Base-by-base conservation (phyloP, 2,329 filamentous ascomycete genomes). In the Fusarium annulatum region DNA sequence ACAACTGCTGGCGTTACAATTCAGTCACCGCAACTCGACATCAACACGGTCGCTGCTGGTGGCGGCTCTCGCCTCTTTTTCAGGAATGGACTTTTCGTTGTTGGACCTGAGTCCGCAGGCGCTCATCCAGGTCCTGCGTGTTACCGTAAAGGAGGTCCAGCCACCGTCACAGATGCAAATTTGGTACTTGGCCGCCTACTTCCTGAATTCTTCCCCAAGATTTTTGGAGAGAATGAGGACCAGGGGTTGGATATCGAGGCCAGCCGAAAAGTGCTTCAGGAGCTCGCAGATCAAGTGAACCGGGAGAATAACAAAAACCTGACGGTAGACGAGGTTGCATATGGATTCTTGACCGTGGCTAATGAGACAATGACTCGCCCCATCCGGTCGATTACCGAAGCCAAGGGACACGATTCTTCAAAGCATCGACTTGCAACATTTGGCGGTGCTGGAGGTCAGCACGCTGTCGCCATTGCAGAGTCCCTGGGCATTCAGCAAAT, bases 1-100 rank as follows among this genome's bases (percentile, higher is more conserved):
- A 97, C 94, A 1, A 97, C 94, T 2, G 95, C 95, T 0, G 95
- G 95, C n/a, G 94, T 97, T 2, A 96, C 95, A 1, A 96, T 97
- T 34, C 95, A 97, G 78, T 95, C 93, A 2, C 95, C 95, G 0
- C 95, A 97, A 78, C 88, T 97, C 1, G 95, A 97, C 79, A 97
- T 97, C 84, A 97, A 97, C 81, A 98, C 95, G 0, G 95, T 98
- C 2, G 95, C 95, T 10, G 95, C 95, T 6, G 95, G 95, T 52
- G 95, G 95, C 71, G 94, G 94, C 11, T 96, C 93, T 2, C 87
- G 92, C 36, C 86, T 98, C 7, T 96, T 97, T 82, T 97, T 94
- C 88, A 91, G 90, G 71, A 97, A 97, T 73, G 95, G 95, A 2
- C 85, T 98, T 1, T 97, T 98, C 74, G 93, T 95, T 0, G 95